Conservation (phyloP, 805 yeast species). For the Candida coquimbonensis region DNA sequence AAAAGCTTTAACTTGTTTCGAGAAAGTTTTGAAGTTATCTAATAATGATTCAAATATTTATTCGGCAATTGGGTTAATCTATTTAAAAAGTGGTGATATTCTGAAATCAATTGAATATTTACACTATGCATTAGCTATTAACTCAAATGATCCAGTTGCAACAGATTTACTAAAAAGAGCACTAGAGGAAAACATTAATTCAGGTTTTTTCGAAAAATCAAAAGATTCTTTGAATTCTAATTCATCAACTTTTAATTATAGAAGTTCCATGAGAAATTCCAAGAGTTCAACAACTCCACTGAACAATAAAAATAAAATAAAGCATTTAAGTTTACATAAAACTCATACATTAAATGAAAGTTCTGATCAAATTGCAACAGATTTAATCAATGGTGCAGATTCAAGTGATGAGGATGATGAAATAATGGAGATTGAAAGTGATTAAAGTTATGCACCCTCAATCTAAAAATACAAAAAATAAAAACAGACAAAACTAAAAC, state of each 20-base stretch:
- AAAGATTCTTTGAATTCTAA: constrained; percentile 22
- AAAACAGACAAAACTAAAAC: too few relatives aligned
- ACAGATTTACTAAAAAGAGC: constrained; percentile 77
- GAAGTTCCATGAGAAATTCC: constrained; percentile 6
- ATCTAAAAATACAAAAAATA: too few relatives aligned
- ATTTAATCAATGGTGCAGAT: constrained; percentile 24
- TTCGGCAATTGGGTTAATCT: constrained; percentile 79
- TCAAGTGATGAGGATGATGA: constrained; percentile 45
- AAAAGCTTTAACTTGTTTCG: constrained; percentile 69
- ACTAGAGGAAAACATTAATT: constrained; percentile 45
- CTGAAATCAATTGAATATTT: constrained; percentile 66
- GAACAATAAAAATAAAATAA: constrained; percentile 21
- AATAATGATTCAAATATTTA: constrained; percentile 68
- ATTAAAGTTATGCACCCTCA: constrained; percentile 19
- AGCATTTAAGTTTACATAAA: not conserved
- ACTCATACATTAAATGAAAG: constrained; percentile 12
- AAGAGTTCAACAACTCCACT: constrained; percentile 18
- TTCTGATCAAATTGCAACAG: constrained; percentile 21
- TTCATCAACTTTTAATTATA: constrained; percentile 24
- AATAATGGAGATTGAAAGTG: constrained; percentile 56
- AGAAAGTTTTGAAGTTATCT: constrained; percentile 62
- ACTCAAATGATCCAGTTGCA: constrained; percentile 80
- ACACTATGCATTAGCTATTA: constrained; percentile 73
- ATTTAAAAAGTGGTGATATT: constrained; percentile 59
- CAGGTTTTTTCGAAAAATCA: constrained; percentile 24